Evolutionary conservation across 1,139 yeast species (phyloP).

Genomic region (Kodamaea plutei): DNA sequence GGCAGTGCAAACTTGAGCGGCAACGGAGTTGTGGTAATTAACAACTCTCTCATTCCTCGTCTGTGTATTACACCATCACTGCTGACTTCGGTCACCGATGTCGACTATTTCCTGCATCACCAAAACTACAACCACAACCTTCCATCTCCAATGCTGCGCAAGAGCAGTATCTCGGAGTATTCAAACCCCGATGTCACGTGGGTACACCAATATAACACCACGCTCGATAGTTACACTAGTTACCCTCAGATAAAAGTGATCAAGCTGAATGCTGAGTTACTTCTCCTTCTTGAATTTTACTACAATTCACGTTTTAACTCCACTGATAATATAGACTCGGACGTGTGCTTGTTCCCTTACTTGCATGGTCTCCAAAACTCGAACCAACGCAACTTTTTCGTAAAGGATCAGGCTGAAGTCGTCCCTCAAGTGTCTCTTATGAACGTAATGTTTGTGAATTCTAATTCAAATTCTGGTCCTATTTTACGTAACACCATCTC

Average conservation of each 20-base stretch:
- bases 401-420: slow-evolving; percentile 8
- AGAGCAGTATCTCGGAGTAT: slow-evolving; percentile 12
- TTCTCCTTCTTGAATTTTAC: slow-evolving; percentile 24
- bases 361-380: slow-evolving; percentile 31
- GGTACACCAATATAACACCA: slow-evolving; percentile 12
- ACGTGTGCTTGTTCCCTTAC: slow-evolving; percentile 29
- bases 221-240: slow-evolving; percentile 9
- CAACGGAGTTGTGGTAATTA: slow-evolving; percentile 8
- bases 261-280: slow-evolving; percentile 13
- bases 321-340: slow-evolving; percentile 6
- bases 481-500: slow-evolving; percentile 20
- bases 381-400: slow-evolving; percentile 27
- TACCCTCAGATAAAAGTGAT: slow-evolving; percentile 13
- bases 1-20: too few species aligned
- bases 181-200: slow-evolving; percentile 9
- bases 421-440: slow-evolving; percentile 10
- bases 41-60: slow-evolving; percentile 14
- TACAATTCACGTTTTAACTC: slow-evolving; percentile 14
- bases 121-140: slow-evolving; percentile 3
- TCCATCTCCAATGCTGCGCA: slow-evolving; percentile 10
- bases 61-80: slow-evolving; percentile 15
- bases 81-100: slow-evolving; percentile 10
- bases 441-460: slow-evolving; percentile 19
- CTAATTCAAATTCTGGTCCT: slow-evolving; percentile 1
- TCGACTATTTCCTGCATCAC: slow-evolving; percentile 7